Conservation (phyloP, 164 flowering plant genomes). For the Litsea cubeba region DNA sequence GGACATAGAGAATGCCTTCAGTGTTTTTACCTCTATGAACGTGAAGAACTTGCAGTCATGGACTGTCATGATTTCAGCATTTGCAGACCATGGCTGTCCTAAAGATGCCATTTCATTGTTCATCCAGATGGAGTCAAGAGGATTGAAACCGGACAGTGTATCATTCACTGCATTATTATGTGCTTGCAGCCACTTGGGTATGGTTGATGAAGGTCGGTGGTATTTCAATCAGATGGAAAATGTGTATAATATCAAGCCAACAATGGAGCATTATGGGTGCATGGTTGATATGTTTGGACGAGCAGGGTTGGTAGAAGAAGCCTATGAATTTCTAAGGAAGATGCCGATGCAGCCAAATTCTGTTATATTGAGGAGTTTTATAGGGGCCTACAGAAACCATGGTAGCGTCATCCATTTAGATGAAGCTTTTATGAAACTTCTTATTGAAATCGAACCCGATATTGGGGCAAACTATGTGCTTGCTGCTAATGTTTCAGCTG, state of each 20-base stretch:
- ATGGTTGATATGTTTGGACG: conserved; percentile 59
- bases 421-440: conserved; percentile 27
- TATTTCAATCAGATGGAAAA: conserved; percentile 41
- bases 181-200: conserved; percentile 56
- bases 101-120: conserved; percentile 45
- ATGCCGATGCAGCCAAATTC: conserved; percentile 58
- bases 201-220: conserved; percentile 33
- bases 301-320: conserved; percentile 52
- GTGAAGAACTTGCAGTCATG: conserved; percentile 50
- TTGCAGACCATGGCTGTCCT: conserved; percentile 43
- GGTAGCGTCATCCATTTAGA: conserved; percentile 24
- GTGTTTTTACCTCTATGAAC: conserved; percentile 32
- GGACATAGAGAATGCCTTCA: conserved; percentile 35
- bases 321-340: conserved; percentile 32
- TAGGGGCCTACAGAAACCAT: conserved; percentile 45
- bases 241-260: conserved; percentile 34
- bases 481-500: conserved; percentile 35
- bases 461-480: conserved; percentile 59
- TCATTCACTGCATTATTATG: conserved; percentile 42
- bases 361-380: conserved; percentile 46
- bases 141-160: conserved; percentile 39
- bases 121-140: conserved; percentile 32
- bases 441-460: conserved; percentile 42
- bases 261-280: conserved; percentile 62
- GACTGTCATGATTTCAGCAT: conserved; percentile 50